Evolutionary conservation across 225 moss, liverwort and hornwort genomes (phyloP), one percentile per base, ranked within the genome.

Genomic region (Lunularia cruciata): DNA sequence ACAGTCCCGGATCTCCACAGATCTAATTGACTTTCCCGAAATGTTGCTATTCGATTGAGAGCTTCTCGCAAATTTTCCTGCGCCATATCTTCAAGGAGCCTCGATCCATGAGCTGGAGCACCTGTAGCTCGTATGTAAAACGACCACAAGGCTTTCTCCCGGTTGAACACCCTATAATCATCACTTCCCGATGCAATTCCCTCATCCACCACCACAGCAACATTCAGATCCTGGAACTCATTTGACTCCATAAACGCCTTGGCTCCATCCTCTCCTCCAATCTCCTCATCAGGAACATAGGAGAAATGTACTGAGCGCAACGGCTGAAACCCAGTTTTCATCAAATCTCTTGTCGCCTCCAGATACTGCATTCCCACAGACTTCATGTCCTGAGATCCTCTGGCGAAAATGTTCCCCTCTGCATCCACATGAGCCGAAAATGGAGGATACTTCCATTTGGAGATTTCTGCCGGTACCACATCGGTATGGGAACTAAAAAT

Each of bases 401-500:
- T 84, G 12, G 80, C 93, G 47, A 77, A 89, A 23, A 89, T 78
- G 25, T 84, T 84, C 20, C 88, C 88, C 0, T 69, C 31, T 5
- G 31, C 51, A 60, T 93, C 90, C 26, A 84, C 28, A 31, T 78
- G 47, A 14, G 77, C 87, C 0, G 46, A 27, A 70, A 94, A 87
- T 0, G 93, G 93, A 25, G 73, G 75, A 22, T 94, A 71, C 0
- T 1, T 27, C 93, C 93, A 94, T 45, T 89, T 79, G 0, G 28
- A 26, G 51, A 39, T 14, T 61, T 94, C 91, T 1, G 69, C 88
- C 1, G 87, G 64, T 6, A 82, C 83, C 20, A 94, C 93, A 60
- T 94, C 91, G 1, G 73, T 87, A 35, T 91, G 93, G 2, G 93
- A 93, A 42, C 84, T 93, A 26, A 92, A 85, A 18, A 92, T 63